These are phyloP conservation scores for Torulaspora franciscae DNA, from an alignment of 805 yeast species.

Conservation along the genomic window DNA sequence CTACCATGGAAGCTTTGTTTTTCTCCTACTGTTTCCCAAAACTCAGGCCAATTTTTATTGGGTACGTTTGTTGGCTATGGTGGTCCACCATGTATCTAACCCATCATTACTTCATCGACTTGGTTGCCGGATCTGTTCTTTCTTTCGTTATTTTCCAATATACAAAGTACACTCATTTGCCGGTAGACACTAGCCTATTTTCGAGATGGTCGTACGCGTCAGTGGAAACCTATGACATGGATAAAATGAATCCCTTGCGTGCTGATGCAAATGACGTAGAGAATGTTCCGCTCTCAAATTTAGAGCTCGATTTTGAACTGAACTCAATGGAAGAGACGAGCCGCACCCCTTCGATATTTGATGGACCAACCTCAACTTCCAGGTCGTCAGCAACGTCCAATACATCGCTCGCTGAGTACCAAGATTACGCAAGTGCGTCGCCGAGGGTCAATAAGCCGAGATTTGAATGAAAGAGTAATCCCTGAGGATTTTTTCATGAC, in stretches of 20 bases:
- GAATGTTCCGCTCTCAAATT: conserved; percentile 27
- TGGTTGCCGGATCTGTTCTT: conserved; percentile 89
- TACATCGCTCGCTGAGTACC: conserved; percentile 30
- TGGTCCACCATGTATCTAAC: conserved; percentile 98
- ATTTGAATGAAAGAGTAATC: conserved; percentile 13
- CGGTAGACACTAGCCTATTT: conserved; percentile 50
- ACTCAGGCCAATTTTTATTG: conserved; percentile 56
- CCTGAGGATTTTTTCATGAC: background rate
- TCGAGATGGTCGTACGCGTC: conserved; percentile 66
- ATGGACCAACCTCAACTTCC: conserved; percentile 30
- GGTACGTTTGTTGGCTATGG: conserved; percentile 92
- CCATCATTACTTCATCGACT: conserved; percentile 91
- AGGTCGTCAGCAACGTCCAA: conserved; percentile 36
- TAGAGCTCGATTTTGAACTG: conserved; percentile 26
- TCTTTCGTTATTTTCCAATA: conserved; percentile 65
- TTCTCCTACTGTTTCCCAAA: conserved; percentile 77
- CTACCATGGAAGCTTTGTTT: conserved; percentile 89
- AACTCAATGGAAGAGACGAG: conserved; percentile 22
- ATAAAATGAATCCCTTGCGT: conserved; percentile 36
- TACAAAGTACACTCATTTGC: conserved; percentile 64
- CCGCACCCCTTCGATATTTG: conserved; percentile 33
- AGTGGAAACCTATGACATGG: conserved; percentile 36
- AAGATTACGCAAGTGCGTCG: conserved; percentile 14
- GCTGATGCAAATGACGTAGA: conserved; percentile 33
- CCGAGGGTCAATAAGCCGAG: conserved; percentile 23